phyloP scores from a whole-genome alignment of 805 yeast genomes.

The Torulaspora quercuum region DNA sequence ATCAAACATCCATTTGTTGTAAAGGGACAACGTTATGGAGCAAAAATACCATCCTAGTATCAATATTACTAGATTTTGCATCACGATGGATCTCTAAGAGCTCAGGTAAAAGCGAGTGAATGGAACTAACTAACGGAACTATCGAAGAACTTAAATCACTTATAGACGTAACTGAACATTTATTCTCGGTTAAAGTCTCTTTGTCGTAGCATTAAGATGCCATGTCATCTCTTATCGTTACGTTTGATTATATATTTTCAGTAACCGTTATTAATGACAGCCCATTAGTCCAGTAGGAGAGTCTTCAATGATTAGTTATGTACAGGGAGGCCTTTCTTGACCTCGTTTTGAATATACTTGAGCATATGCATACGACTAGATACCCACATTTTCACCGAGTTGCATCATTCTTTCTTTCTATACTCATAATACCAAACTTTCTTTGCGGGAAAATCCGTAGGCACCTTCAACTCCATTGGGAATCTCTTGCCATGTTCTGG shows the following conservation, averaged over 20 bases:
- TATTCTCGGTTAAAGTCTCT: no score
- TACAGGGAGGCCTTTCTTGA: slow-evolving; percentile 2
- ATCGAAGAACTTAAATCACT: no score
- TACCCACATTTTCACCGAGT: background rate
- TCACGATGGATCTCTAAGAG: slow-evolving; percentile 5
- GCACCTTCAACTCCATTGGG: slow-evolving; percentile 81
- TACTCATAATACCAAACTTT: slow-evolving; percentile 67
- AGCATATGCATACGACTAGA: background rate
- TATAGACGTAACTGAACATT: no score
- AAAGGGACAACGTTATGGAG: slow-evolving; percentile 66
- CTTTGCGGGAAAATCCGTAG: slow-evolving; percentile 85
- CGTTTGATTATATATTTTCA: no score
- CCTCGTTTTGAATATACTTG: no score
- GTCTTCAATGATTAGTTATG: slow-evolving; percentile 3
- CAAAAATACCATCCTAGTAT: slow-evolving; percentile 65
- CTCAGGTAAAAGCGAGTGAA: slow-evolving; percentile 2
- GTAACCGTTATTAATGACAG: slow-evolving; percentile 6
- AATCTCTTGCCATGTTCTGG: slow-evolving; percentile 58
- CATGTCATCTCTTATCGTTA: no score
- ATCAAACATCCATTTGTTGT: slow-evolving; percentile 98
- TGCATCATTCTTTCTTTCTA: slow-evolving; percentile 12
- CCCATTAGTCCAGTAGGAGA: background rate
- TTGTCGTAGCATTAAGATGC: no score
- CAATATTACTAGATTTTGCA: slow-evolving; percentile 13
- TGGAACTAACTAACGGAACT: background rate